A percentile compares a stretch with the other conserved stretches of the same genome.
phyloP scores from a whole-genome alignment of 2,329 filamentous ascomycete species.

The Ophiostoma sp. region DNA sequence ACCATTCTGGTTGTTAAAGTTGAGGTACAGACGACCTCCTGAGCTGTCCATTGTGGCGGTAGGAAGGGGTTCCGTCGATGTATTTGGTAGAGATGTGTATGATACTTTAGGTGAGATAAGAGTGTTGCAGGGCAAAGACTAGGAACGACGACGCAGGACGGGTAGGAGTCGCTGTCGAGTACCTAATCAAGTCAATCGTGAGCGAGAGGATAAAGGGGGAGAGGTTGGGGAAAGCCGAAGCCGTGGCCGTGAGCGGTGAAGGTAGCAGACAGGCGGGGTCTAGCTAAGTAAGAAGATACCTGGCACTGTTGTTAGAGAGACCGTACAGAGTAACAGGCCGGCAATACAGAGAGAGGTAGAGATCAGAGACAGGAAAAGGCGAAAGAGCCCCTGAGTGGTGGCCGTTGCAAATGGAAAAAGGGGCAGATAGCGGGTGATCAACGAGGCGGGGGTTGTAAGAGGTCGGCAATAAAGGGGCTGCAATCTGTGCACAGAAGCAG shows the following conservation, averaged over 20 bases:
- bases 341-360: background rate
- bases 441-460: slow-evolving; percentile 8
- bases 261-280: slow-evolving; percentile 15
- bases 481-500: background rate
- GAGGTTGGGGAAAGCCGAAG: slow-evolving; percentile 7
- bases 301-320: slow-evolving; percentile 13
- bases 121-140: background rate
- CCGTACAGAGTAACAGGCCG: background rate
- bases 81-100: background rate
- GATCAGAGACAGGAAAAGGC: background rate
- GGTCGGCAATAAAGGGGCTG: background rate
- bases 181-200: background rate
- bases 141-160: background rate
- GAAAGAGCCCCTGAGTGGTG: slow-evolving; percentile 2
- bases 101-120: background rate
- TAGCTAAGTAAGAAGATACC: background rate
- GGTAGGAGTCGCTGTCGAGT: slow-evolving; percentile 4
- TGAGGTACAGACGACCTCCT: slow-evolving; percentile 61
- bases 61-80: background rate
- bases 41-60: slow-evolving; percentile 46
- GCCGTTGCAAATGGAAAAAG: slow-evolving; percentile 14
- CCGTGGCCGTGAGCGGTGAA: slow-evolving; percentile 11
- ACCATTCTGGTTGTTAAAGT: slow-evolving; percentile 57
- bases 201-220: slow-evolving; percentile 11
- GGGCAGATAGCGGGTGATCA: slow-evolving; percentile 11